Evolutionary conservation across 2,329 filamentous ascomycete species (phyloP), one percentile per base, ranked within the genome.

Genomic region (Alternaria sp.): DNA sequence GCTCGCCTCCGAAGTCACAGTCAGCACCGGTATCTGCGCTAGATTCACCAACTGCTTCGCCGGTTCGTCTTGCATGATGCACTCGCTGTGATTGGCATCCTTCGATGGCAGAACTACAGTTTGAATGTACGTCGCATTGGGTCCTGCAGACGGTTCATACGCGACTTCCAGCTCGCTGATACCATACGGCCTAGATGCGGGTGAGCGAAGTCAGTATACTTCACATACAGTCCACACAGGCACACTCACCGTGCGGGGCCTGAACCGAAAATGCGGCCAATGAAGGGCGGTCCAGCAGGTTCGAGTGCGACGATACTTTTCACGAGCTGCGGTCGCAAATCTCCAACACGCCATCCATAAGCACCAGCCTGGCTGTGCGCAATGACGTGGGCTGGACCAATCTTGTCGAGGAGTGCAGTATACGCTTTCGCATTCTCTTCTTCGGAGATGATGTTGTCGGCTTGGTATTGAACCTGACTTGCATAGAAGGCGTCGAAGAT

Each of bases 1-100:
- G 53, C 84, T 85, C 3, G 86, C 83, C 57, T 87, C 83, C 0
- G 78, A 78, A 0, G 85, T 87, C 27, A 87, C 67, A 16, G 88
- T 62, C 2, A 85, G 72, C 5, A 85, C 81, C 0, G 81, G 83
- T 6, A 87, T 78, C 16, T 78, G 77, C 2, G 73, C 68, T 8
- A 90, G 72, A 32, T 87, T 84, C 6, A 74, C 70, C 14, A 90
- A 75, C 64, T 81, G 74, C 20, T 81, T 81, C 10, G 80, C 75
- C 3, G 80, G 75, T 20, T 76, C 62, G 0, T 67, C 66, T 63
- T 84, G 82, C 57, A 82, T 65, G 14, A 81, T 73, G 59, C 81
- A 83, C 3, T 74, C 72, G 55, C 72, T 66, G 38, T 71, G 64
- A 5, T 76, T 59, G 1, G 67, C 64, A 16, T 75, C 65, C 3